A percentile compares a stretch with the other conserved stretches of the same genome.
Conservation (phyloP, 1,284 basidiomycete genomes). For the Papiliotrema flavescens region DNA sequence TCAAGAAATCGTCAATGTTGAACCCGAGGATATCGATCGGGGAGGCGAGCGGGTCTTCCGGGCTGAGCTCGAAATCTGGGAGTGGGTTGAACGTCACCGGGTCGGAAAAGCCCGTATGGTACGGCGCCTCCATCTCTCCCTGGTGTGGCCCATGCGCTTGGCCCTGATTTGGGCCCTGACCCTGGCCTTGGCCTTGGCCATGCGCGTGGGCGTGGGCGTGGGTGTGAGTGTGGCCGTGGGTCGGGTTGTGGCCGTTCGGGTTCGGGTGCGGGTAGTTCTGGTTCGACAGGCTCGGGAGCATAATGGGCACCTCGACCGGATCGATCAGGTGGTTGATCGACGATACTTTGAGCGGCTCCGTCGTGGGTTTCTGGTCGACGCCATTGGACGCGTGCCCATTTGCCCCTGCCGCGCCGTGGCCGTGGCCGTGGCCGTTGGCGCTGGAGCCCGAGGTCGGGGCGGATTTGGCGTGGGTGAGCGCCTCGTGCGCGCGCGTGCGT, state of each 20-base stretch:
- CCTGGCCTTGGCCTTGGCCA: too few species aligned
- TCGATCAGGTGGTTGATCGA: background rate
- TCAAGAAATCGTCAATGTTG: slow-evolving; percentile 5
- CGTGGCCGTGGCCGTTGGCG: background rate
- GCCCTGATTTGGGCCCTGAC: too few species aligned
- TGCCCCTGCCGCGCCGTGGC: background rate
- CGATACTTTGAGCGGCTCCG: background rate
- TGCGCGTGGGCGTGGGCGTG: too few species aligned
- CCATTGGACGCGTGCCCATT: background rate
- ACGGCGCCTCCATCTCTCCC: too few species aligned
- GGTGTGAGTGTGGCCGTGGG: background rate
- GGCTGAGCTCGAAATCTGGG: background rate
- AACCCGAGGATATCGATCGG: background rate
- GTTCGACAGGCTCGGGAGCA: background rate
- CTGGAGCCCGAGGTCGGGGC: background rate
- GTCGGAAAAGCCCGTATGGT: too few species aligned
- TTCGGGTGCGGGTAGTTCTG: background rate
- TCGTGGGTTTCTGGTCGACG: background rate
- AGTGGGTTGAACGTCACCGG: background rate
- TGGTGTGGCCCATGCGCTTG: too few species aligned
- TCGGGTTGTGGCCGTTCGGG: background rate
- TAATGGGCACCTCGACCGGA: background rate
- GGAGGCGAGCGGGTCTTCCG: background rate
- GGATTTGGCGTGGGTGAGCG: slow-evolving; percentile 8
- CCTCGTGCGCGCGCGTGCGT: slow-evolving; percentile 35